Evolutionary conservation across 2,329 filamentous ascomycete species (phyloP).

Genomic region (Gnomoniopsis sp.): DNA sequence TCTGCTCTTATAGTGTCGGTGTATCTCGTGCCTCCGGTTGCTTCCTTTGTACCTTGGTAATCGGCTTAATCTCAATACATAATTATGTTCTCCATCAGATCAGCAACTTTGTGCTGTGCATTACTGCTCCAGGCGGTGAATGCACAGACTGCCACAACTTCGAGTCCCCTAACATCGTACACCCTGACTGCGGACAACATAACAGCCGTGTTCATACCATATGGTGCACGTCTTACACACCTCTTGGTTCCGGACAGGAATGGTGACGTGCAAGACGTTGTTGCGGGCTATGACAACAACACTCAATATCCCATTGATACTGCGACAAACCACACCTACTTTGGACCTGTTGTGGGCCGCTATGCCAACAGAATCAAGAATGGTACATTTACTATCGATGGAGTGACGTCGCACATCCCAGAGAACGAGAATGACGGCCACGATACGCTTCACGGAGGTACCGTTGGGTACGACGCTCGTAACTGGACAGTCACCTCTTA

Average conservation of each 20-base stretch:
- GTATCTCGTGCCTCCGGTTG: not conserved
- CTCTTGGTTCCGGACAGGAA: constrained; percentile 10
- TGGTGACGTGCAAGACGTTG: constrained; percentile 6
- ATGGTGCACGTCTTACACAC: constrained; percentile 12
- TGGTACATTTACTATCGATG: constrained; percentile 9
- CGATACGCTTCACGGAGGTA: constrained; percentile 11
- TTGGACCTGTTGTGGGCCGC: constrained; percentile 8
- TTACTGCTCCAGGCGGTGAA: not conserved
- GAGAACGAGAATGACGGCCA: constrained; percentile 7
- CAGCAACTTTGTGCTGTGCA: constrained; percentile 1
- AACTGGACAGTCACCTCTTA: constrained; percentile 12
- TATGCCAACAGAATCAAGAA: constrained; percentile 14
- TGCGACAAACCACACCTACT: constrained; percentile 7
- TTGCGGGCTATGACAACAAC: constrained; percentile 10
- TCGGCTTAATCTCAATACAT: not conserved
- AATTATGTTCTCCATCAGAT: not conserved
- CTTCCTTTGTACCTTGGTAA: not conserved
- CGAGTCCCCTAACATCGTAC: constrained; percentile 7
- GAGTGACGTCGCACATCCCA: constrained; percentile 3
- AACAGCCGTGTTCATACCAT: constrained; percentile 10
- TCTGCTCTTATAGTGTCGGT: not conserved
- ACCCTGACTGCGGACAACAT: constrained; percentile 14
- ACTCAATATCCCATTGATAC: constrained; percentile 12
- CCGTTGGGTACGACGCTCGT: constrained; percentile 7
- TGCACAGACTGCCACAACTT: constrained; percentile 9